Evolutionary conservation across 768 basidiomycete species (phyloP).

Genomic region (Amanita thiersii): DNA sequence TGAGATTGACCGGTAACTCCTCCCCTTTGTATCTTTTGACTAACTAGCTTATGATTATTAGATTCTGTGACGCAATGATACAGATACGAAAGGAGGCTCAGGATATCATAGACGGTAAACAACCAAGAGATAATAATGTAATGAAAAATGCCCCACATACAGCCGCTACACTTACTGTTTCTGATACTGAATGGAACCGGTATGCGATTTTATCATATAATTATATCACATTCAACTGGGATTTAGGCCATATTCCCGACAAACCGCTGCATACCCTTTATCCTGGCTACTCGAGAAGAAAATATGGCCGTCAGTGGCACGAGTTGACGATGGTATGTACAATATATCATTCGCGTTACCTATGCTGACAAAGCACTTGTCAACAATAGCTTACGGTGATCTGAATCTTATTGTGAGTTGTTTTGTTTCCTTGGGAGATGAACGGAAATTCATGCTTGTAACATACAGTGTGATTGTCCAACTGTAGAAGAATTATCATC

Average conservation of each 20-base stretch:
- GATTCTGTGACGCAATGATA: slow-evolving; percentile 99
- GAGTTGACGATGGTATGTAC: slow-evolving; percentile 84
- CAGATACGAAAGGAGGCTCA: slow-evolving; percentile 89
- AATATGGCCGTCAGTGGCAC: slow-evolving; percentile 92
- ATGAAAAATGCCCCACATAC: slow-evolving; percentile 95
- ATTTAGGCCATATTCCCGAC: slow-evolving; percentile 77
- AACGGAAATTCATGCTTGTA: slow-evolving; percentile 10
- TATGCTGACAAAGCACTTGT: slow-evolving; percentile 6
- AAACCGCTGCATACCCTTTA: slow-evolving; percentile 86
- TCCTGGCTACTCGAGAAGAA: slow-evolving; percentile 80
- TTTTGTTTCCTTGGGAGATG: neutral
- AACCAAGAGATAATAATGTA: slow-evolving; percentile 86
- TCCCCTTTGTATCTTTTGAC: neutral
- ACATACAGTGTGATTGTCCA: slow-evolving; percentile 70
- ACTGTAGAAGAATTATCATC: slow-evolving; percentile 70
- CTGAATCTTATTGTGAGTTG: slow-evolving; percentile 75
- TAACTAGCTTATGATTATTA: slow-evolving; percentile 17
- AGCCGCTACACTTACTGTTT: slow-evolving; percentile 57
- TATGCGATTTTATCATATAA: slow-evolving; percentile 22
- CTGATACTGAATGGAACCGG: slow-evolving; percentile 84
- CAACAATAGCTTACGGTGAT: slow-evolving; percentile 84
- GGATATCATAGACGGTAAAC: slow-evolving; percentile 78
- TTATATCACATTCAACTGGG: slow-evolving; percentile 3
- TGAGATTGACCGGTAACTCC: slow-evolving; percentile 73
- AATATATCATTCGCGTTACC: neutral